phyloP scores from a whole-genome alignment of 495 filamentous ascomycete species.

The Aspergillus incahuasiensis region DNA sequence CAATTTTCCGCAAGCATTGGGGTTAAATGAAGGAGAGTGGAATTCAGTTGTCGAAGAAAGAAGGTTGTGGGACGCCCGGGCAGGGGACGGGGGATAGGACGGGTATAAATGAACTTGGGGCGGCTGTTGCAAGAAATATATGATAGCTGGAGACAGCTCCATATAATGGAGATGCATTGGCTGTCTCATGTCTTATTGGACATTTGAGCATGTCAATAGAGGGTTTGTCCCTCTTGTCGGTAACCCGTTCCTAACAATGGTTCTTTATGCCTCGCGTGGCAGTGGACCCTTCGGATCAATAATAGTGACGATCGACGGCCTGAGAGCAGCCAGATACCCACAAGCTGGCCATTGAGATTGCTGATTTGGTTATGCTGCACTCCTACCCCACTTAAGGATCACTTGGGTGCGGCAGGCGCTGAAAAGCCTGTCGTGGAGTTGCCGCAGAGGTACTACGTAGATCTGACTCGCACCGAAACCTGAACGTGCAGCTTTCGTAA shows the following conservation, averaged over 20 bases:
- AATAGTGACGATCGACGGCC: constrained; percentile 11
- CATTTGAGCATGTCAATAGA: not conserved
- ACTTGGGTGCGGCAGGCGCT: not conserved
- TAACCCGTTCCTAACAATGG: not conserved
- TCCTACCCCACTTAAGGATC: not conserved
- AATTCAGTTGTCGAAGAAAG: not conserved
- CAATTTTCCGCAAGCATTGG: not conserved
- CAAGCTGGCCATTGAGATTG: not conserved
- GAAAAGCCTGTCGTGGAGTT: not conserved
- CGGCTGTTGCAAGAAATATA: not conserved
- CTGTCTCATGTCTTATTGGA: not conserved
- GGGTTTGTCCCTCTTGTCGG: not conserved
- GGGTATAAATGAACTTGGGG: not conserved
- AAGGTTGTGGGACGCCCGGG: not conserved
- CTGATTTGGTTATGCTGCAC: not conserved
- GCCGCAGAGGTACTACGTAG: not conserved
- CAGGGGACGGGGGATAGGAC: not conserved
- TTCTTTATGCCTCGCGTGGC: constrained; percentile 4
- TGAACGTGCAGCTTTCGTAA: not conserved
- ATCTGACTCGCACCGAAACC: not conserved
- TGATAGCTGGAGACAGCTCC: not conserved
- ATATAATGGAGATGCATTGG: not conserved
- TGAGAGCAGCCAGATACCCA: not conserved
- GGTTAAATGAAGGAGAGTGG: not conserved
- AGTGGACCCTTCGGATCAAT: not conserved